Base-by-base conservation (phyloP, 2,329 filamentous ascomycete species). In the Aspergillus sp. region DNA sequence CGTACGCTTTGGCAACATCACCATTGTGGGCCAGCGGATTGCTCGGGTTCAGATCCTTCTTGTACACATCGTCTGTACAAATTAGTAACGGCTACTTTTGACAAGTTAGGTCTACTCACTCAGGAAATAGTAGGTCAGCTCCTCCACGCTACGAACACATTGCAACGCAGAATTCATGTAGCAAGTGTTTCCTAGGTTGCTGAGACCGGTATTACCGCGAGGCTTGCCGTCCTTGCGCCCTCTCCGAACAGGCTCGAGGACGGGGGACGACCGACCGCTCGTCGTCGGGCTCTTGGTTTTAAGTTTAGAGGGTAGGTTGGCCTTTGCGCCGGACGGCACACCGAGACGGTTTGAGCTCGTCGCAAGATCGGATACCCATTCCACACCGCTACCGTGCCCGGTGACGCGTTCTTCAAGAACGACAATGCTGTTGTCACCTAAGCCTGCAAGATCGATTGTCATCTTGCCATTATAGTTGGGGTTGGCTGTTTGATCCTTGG, bases 151-250 rank as follows among this genome's bases (percentile, higher is more conserved):
- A 54, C 94, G 89, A 55, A 99, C 87, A 75, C 95, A 99, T 75
- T 99, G 95, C 58, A 98, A 82, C 9, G 95, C 95, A 23, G 94
- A 97, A 77, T 98, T 98, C 93, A 98, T 97, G 80, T 99, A 99
- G 79, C 95, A 99, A 0, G 95, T 98, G 72, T 99, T 99, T 53
- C 95, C 95, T 15, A 99, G 81, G 72, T 99, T 99, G 66, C 87
- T 88, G 56, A 99, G 81, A 38, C 95, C 95, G 47, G 93, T 91
- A 46, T 89, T 90, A 34, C 95, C 95, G 38, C 88, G 78, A 13
- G 87, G 86, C 64, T 88, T 87, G 9, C 91, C 91, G 45, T 88
- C 86, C 68, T 87, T 88, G 63, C 89, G 87, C 47, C 70, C 68
- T 48, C 92, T 92, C 67, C 93, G 85, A 0, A 91, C 93, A 64